Evolutionary conservation across 2,329 filamentous ascomycete genomes (phyloP), one percentile per base, ranked within the genome.

Genomic region (Pseudopyricularia cyperi): DNA sequence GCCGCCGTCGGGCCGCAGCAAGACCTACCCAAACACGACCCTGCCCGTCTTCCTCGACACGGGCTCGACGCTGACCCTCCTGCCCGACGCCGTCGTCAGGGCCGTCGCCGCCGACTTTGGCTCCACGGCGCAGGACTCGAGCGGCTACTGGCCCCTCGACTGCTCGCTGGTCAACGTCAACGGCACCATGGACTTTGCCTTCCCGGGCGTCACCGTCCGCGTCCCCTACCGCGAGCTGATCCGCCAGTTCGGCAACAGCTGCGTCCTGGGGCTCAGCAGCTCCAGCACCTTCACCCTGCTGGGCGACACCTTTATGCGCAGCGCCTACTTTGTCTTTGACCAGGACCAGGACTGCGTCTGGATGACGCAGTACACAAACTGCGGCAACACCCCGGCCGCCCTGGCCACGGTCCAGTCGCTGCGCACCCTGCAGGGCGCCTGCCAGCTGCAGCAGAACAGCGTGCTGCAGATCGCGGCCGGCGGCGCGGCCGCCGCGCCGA

Each of bases 1-100:
- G 3, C 62, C 69, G 4, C 67, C 70, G 3, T 66, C 58, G 51
- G 63, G 65, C 26, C 5, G 60, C 46, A 59, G 56, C 32, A 63
- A 60, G 44, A 58, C 59, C 53, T 73, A 72, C 56, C 51, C 60
- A 37, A 64, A 65, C 59, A 67, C 67, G 46, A 58, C 57, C 15
- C 66, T 73, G 57, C 71, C 79, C 12, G 82, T 85, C 11, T 80
- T 88, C 51, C 73, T 88, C 44, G 85, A 89, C 66, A 85, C 80
- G 26, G 85, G 85, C 7, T 82, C 80, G 24, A 86, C 81, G 14
- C 70, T 87, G 59, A 83, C 78, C 49, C 77, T 87, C 52, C 70
- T 89, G 2, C 85, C 85, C 1, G 66, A 76, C 52, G 62, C 63
- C 19, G 65, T 87, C 32, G 75, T 75, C 42, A 59, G 65, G n/a